Evolutionary conservation across 306 rosid species (phyloP).

Genomic region (Carpinus fangiana): DNA sequence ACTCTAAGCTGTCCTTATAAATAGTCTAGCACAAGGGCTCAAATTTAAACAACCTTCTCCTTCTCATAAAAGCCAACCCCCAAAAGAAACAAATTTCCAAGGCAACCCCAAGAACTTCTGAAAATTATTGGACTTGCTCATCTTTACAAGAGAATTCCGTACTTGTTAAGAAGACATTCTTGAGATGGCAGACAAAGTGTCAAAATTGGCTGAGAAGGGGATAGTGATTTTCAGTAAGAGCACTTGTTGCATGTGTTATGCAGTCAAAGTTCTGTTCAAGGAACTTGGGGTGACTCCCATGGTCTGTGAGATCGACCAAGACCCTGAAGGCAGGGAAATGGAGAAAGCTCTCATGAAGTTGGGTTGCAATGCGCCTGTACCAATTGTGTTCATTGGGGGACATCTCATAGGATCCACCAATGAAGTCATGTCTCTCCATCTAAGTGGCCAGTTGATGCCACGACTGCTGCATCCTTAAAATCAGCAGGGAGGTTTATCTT

Average conservation of each 20-base stretch:
- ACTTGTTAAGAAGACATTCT: conserved; percentile 17
- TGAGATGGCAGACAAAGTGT: conserved; percentile 77
- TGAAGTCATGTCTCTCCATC: conserved; percentile 96
- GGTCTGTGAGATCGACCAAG: conserved; percentile 77
- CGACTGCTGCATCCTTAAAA: conserved; percentile 23
- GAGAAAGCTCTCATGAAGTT: conserved; percentile 77
- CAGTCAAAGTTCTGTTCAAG: conserved; percentile 72
- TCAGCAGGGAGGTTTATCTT: too few species aligned
- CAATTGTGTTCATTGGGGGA: conserved; percentile 95
- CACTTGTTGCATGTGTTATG: conserved; percentile 87
- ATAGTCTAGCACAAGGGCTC: conserved; percentile 62
- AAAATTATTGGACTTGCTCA: not conserved
- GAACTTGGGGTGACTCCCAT: conserved; percentile 60
- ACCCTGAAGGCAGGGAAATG: conserved; percentile 86
- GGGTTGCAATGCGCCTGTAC: conserved; percentile 71
- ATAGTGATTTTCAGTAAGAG: conserved; percentile 95
- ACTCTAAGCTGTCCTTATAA: conserved; percentile 62
- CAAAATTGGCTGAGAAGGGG: conserved; percentile 75
- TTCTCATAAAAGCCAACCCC: conserved; percentile 37
- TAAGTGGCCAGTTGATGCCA: conserved; percentile 65
- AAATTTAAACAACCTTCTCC: conserved; percentile 47
- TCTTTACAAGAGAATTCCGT: conserved; percentile 21
- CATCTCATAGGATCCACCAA: conserved; percentile 80
- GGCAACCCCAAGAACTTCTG: conserved; percentile 6
- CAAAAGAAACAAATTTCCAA: conserved; percentile 4